phyloP scores from a whole-genome alignment of 306 rosid genomes.

The Arachis stenosperma region DNA sequence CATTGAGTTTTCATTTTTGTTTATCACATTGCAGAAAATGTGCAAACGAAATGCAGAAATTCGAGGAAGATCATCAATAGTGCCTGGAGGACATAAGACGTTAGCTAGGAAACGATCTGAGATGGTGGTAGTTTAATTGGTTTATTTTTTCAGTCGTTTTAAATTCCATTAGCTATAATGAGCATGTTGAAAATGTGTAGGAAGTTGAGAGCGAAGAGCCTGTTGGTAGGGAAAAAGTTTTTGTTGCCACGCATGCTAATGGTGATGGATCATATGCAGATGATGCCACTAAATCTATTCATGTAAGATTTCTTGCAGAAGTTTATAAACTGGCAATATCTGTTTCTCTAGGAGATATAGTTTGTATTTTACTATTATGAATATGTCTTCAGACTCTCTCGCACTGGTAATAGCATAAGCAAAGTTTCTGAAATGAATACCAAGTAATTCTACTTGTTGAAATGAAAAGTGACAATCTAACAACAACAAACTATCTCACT shows the following conservation, averaged over 20 bases:
- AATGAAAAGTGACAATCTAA: not conserved
- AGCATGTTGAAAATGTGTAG: not conserved
- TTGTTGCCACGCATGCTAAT: not conserved
- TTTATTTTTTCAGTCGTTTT: not conserved
- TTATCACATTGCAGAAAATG: not conserved
- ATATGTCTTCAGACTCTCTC: not conserved
- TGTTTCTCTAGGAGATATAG: not conserved
- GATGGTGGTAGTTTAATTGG: not conserved
- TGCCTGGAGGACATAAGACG: not conserved
- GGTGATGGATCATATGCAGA: not conserved
- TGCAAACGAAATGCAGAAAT: not conserved
- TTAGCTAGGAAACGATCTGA: not conserved
- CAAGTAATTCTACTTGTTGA: not conserved
- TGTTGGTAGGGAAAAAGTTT: not conserved
- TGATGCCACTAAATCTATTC: not conserved
- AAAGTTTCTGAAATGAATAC: not conserved
- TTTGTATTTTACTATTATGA: not conserved
- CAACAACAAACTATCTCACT: not conserved
- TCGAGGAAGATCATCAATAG: not conserved
- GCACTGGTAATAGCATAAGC: not conserved
- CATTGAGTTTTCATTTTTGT: not conserved
- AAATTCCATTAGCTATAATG: not conserved
- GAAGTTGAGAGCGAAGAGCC: not conserved
- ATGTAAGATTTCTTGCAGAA: not conserved
- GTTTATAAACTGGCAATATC: not conserved